Conservation (phyloP, 371 early-diverging fungal genomes). For the Vairimorpha apis region DNA sequence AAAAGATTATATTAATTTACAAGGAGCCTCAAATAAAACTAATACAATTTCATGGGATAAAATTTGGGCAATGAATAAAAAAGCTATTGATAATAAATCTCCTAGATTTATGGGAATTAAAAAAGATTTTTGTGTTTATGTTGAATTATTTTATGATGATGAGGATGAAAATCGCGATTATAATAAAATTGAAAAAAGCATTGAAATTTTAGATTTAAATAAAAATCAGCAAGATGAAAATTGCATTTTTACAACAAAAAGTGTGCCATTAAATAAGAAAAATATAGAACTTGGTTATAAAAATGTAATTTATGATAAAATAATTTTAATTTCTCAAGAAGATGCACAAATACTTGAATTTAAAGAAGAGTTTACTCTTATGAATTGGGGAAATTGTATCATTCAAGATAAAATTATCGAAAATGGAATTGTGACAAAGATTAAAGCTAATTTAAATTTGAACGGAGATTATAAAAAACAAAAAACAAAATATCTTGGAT, state of each 20-base stretch:
- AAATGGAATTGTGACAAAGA: slow-evolving; percentile 65
- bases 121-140: slow-evolving; percentile 62
- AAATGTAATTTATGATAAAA: slow-evolving; percentile 70
- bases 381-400: slow-evolving; percentile 98
- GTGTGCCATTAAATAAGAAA: slow-evolving; percentile 67
- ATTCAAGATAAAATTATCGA: slow-evolving; percentile 68
- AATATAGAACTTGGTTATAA: slow-evolving; percentile 81
- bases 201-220: slow-evolving; percentile 21
- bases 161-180: no score
- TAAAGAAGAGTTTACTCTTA: slow-evolving; percentile 88
- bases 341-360: slow-evolving; percentile 74
- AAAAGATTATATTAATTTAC: slow-evolving; percentile 90
- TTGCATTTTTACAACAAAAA: slow-evolving; percentile 65
- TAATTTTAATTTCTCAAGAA: slow-evolving; percentile 74
- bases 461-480: slow-evolving; percentile 93
- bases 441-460: slow-evolving; percentile 69
- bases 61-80: slow-evolving; percentile 95
- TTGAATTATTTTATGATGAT: background rate
- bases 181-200: slow-evolving; percentile 7
- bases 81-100: slow-evolving; percentile 84
- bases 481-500: slow-evolving; percentile 97
- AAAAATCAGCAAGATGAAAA: background rate
- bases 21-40: slow-evolving; percentile 91
- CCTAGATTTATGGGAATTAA: slow-evolving; percentile 80
- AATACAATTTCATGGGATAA: slow-evolving; percentile 96